These are phyloP conservation scores for Effrenium voratum DNA, from an alignment of 73 alveolate genomes.

Conservation along the genomic window DNA sequence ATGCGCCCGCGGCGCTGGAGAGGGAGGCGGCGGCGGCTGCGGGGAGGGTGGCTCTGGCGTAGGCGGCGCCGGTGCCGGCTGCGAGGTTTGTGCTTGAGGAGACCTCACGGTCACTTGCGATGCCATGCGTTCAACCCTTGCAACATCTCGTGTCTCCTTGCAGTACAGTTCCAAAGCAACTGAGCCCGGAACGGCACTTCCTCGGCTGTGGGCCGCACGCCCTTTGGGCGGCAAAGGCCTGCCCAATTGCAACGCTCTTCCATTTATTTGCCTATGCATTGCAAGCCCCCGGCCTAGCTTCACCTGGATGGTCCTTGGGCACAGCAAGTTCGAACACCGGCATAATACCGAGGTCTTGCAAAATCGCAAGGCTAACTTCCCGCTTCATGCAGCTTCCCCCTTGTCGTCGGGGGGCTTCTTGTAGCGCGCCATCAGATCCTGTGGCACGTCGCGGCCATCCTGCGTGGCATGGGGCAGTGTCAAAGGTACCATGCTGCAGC, in stretches of 20 bases:
- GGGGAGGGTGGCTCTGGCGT: constrained; percentile 2
- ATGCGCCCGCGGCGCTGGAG: constrained; percentile 45
- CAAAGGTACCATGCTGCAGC: not conserved
- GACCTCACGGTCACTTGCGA: constrained; percentile 21
- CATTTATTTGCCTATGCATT: not conserved
- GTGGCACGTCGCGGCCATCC: constrained; percentile 41
- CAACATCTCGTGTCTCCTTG: no score
- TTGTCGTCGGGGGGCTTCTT: not conserved
- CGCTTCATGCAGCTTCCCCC: not conserved
- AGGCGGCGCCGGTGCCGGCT: constrained; percentile 39
- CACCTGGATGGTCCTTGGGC: constrained; percentile 53
- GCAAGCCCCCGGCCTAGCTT: constrained; percentile 26
- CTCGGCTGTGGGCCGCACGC: constrained; percentile 31
- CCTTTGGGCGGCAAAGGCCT: constrained; percentile 76
- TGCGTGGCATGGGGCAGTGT: not conserved
- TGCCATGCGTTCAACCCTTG: no score
- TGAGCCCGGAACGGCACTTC: no score
- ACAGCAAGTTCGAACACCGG: not conserved
- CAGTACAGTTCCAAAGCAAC: no score
- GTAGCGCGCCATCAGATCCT: constrained; percentile 10
- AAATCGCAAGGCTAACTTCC: not conserved
- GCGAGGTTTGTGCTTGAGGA: constrained; percentile 22
- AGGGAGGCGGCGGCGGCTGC: constrained; percentile 56
- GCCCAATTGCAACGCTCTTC: no score
- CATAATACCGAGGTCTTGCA: not conserved